Base-by-base conservation (phyloP, 805 yeast genomes). In the Helenozyma rhizophorensis region DNA sequence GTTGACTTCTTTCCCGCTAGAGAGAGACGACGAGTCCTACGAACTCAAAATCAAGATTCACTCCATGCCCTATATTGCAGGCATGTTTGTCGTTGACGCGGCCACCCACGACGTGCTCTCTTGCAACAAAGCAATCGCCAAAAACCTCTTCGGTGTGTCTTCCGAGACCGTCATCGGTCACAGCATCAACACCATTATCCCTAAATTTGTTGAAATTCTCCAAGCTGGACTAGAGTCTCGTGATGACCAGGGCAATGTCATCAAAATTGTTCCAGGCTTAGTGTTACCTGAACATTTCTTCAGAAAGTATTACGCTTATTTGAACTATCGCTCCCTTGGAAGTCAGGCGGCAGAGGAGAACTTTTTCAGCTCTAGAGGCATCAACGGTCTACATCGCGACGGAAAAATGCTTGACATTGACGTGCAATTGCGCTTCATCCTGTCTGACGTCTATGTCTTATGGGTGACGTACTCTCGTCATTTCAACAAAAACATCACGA, bases 261-360 rank as follows among this genome's bases (percentile, higher is more conserved):
- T 52, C 19, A 44, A 48, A 14, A 34, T 61, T 15, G 53, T 48
- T 6, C 75, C 82, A 0, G 96, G 96, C 1, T 59, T 85, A 31
- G 96, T 89, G 0, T 62, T 89, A 9, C 95, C 97, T 0, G 97
- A 89, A 56, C 96, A 88, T 58, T 82, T 83, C 53, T 88, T 90
- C 61, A 72, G 97, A 41, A 78, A 80, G 43, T 68, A 77, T 33
- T 67, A 70, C 36, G 79, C 83, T 1, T 64, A 70, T 33, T 11
- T 26, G n/a, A 41, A 30, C 6, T 31, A 24, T 17, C 30, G 47
- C 45, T 56, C 53, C 28, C 60, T 54, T n/a, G 19, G 19, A 8
- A n/a, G n/a, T n/a, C 21, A 9, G 45, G 53, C 19, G 29, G 72
- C 72, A 15, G 77, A 74, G 28, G 50, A 58, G 3, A 58, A 76